Conservation (phyloP, 108 stramenopile genomes). For the Pseudonitzschia multistriata region DNA sequence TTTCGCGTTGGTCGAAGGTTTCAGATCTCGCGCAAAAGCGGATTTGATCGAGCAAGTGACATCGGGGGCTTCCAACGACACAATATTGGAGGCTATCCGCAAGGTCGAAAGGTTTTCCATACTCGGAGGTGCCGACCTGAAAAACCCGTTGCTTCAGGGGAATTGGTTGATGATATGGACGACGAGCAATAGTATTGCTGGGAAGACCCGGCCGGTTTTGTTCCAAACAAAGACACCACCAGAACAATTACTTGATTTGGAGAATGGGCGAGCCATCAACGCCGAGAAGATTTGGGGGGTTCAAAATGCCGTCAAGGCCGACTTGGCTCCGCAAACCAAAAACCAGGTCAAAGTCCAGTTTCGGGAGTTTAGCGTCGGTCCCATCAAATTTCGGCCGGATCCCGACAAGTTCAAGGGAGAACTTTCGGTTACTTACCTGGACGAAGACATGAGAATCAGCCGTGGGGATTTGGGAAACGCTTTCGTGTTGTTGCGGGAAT, state of each 20-base stretch:
- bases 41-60: background rate
- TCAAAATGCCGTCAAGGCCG: background rate
- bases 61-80: slow-evolving; percentile 1
- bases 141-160: background rate
- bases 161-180: slow-evolving; percentile 13
- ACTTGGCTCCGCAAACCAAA: background rate
- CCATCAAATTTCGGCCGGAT: slow-evolving; percentile 1
- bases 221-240: background rate
- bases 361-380: slow-evolving; percentile 1
- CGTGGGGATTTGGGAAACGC: slow-evolving; percentile 1
- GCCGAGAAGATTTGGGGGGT: background rate
- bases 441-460: slow-evolving; percentile 12
- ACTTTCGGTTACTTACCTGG: slow-evolving; percentile 3
- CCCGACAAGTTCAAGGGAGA: background rate
- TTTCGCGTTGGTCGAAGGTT: slow-evolving; percentile 1
- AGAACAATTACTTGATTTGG: background rate
- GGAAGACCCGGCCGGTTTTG: background rate
- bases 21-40: background rate
- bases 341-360: slow-evolving; percentile 3
- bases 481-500: slow-evolving; percentile 1
- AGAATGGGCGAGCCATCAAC: slow-evolving; percentile 1
- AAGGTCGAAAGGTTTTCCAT: background rate
- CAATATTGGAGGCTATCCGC: background rate
- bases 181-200: slow-evolving; percentile 11
- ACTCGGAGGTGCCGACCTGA: background rate